These are phyloP conservation scores for Sclerotinia nivalis DNA, from an alignment of 2,329 filamentous ascomycete genomes.

Conservation along the genomic window DNA sequence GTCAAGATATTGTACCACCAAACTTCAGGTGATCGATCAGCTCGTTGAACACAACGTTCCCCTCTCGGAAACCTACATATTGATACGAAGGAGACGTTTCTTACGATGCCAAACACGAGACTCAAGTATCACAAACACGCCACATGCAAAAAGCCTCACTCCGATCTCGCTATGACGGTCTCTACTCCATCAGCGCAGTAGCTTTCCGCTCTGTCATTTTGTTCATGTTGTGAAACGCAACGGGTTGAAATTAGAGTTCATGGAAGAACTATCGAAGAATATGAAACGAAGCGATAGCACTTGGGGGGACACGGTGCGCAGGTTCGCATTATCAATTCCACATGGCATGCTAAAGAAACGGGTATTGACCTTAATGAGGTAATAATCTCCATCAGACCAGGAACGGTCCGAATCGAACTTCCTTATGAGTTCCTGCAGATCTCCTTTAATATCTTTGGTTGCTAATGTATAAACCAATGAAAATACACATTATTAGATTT, in stretches of 20 bases:
- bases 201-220: constrained; percentile 2
- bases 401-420: constrained; percentile 13
- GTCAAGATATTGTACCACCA: not conserved
- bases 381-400: constrained; percentile 5
- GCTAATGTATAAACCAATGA: not conserved
- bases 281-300: constrained; percentile 8
- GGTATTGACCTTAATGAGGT: not conserved
- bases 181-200: constrained; percentile 5
- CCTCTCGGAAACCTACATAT: constrained; percentile 2
- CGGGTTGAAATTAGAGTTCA: not conserved
- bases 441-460: not conserved
- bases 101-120: not conserved
- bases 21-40: not conserved
- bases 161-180: constrained; percentile 8
- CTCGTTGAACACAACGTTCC: not conserved
- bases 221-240: not conserved
- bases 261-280: not conserved
- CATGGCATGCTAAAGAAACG: not conserved
- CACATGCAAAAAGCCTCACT: constrained; percentile 9
- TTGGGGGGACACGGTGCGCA: not conserved
- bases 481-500: not conserved
- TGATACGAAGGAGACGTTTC: not conserved
- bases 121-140: constrained; percentile 6
- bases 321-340: constrained; percentile 7
- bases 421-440: constrained; percentile 10